Percentiles rank a stretch among this genome's conserved stretches.
These are phyloP conservation scores for Dothideomycetes sp. DNA, from an alignment of 2,329 filamentous ascomycete species.

Conservation along the genomic window DNA sequence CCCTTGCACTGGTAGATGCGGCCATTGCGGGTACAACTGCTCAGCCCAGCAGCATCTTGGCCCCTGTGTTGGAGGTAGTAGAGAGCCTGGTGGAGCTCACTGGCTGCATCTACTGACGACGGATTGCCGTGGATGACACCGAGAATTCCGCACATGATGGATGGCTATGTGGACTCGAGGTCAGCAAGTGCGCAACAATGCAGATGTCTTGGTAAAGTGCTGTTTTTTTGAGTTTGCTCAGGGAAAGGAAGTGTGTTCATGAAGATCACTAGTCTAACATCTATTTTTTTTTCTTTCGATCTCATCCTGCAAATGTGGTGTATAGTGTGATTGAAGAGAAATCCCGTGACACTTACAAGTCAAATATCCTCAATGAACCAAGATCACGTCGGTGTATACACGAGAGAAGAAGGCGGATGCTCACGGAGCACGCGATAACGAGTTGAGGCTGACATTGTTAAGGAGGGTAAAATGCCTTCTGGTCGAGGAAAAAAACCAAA, in stretches of 20 bases:
- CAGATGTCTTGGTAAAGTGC: not conserved
- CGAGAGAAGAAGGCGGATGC: too few relatives aligned
- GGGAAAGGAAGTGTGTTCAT: constrained; percentile 8
- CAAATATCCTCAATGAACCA: too few relatives aligned
- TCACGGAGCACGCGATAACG: too few relatives aligned
- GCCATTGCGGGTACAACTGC: constrained; percentile 64
- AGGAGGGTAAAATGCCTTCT: too few relatives aligned
- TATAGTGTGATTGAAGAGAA: not conserved
- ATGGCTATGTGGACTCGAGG: constrained; percentile 11
- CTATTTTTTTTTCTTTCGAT: constrained; percentile 21
- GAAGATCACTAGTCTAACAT: constrained; percentile 37
- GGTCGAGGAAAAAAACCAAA: too few relatives aligned
- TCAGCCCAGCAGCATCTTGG: constrained; percentile 82
- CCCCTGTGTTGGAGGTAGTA: constrained; percentile 51
- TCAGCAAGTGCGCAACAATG: constrained; percentile 13
- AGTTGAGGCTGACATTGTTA: too few relatives aligned
- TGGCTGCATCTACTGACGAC: constrained; percentile 26
- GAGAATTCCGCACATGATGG: constrained; percentile 44
- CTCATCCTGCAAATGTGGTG: constrained; percentile 18
- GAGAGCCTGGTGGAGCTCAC: constrained; percentile 30
- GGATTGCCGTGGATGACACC: constrained; percentile 39
- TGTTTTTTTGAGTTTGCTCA: constrained; percentile 6
- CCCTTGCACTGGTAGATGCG: constrained; percentile 85
- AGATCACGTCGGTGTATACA: too few relatives aligned
- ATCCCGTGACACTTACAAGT: constrained; percentile 9